Percentiles rank a stretch among this genome's conserved stretches.
Evolutionary conservation across 768 basidiomycete genomes (phyloP).

Genomic region (Mycena venus): DNA sequence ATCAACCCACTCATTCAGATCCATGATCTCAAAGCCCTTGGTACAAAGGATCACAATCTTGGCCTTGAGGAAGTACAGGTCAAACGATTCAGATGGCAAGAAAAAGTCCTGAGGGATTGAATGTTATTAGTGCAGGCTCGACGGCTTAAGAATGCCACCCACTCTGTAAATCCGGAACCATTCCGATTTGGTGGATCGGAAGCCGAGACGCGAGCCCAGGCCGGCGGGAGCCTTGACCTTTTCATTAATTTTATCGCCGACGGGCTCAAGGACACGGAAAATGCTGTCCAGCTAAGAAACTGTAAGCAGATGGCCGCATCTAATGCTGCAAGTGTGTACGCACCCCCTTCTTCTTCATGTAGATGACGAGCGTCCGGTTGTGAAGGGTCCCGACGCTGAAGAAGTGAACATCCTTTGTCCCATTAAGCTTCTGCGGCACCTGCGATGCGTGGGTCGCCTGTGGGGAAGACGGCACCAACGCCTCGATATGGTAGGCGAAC

Average conservation of each 20-base stretch:
- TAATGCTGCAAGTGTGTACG: slow-evolving; percentile 7
- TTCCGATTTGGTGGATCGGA: slow-evolving; percentile 86
- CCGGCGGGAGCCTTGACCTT: slow-evolving; percentile 78
- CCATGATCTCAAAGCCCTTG: slow-evolving; percentile 98
- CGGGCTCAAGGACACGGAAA: slow-evolving; percentile 96
- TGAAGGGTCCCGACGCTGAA: slow-evolving; percentile 95
- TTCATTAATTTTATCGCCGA: slow-evolving; percentile 89
- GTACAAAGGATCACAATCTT: slow-evolving; percentile 94
- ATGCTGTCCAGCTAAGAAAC: slow-evolving; percentile 81
- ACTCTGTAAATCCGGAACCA: slow-evolving; percentile 94
- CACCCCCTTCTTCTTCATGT: slow-evolving; percentile 95
- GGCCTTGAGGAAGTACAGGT: slow-evolving; percentile 93
- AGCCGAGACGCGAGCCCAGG: slow-evolving; percentile 79
- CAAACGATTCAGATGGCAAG: slow-evolving; percentile 91
- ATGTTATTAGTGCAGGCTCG: background rate
- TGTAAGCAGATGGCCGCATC: background rate
- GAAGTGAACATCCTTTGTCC: slow-evolving; percentile 84
- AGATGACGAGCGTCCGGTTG: slow-evolving; percentile 92
- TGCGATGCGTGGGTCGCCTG: slow-evolving; percentile 76
- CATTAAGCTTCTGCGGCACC: slow-evolving; percentile 91
- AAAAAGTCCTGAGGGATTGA: slow-evolving; percentile 80
- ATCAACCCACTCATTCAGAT: slow-evolving; percentile 83
- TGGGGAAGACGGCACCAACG: slow-evolving; percentile 90
- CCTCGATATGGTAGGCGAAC: slow-evolving; percentile 96
- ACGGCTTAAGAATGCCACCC: background rate